Evolutionary conservation across 2,329 filamentous ascomycete genomes (phyloP).

Genomic region (Botryosphaeria dothidea): DNA sequence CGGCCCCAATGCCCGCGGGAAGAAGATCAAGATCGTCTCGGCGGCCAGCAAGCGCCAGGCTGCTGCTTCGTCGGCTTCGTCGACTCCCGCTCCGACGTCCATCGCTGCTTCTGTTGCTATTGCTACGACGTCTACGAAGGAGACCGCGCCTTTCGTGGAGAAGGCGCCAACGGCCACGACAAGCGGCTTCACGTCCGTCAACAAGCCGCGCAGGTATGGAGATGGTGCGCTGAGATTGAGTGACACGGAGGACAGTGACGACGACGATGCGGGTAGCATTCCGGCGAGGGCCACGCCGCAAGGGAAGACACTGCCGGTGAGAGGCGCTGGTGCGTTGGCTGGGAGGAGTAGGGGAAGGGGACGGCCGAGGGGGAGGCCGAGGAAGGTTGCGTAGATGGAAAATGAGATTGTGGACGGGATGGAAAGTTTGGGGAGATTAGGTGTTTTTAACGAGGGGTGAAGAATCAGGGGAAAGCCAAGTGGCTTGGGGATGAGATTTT

Average conservation of each 20-base stretch:
- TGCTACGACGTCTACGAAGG: conserved; percentile 20
- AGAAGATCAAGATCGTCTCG: conserved; percentile 38
- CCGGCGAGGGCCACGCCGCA: conserved; percentile 29
- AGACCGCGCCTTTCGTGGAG: conserved; percentile 10
- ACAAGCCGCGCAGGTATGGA: conserved; percentile 19
- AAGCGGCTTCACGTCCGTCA: conserved; percentile 26
- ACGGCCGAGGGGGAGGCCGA: neutral
- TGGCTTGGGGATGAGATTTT: too few species aligned
- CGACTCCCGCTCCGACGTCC: neutral
- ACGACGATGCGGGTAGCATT: conserved; percentile 27
- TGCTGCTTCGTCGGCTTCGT: neutral
- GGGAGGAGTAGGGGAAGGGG: neutral
- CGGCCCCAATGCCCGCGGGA: conserved; percentile 27
- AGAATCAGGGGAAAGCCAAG: too few species aligned
- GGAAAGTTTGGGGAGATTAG: too few species aligned
- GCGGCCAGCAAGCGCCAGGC: neutral
- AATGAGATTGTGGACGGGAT: neutral
- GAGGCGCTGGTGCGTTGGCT: neutral
- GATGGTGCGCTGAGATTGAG: conserved; percentile 26
- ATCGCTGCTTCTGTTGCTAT: conserved; percentile 21
- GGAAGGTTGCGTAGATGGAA: neutral
- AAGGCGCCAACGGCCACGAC: neutral
- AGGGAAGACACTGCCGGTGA: neutral
- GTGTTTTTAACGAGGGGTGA: too few species aligned
- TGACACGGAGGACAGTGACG: conserved; percentile 22